Conservation (phyloP, 2,329 filamentous ascomycete species). For the Truncatella angustata region DNA sequence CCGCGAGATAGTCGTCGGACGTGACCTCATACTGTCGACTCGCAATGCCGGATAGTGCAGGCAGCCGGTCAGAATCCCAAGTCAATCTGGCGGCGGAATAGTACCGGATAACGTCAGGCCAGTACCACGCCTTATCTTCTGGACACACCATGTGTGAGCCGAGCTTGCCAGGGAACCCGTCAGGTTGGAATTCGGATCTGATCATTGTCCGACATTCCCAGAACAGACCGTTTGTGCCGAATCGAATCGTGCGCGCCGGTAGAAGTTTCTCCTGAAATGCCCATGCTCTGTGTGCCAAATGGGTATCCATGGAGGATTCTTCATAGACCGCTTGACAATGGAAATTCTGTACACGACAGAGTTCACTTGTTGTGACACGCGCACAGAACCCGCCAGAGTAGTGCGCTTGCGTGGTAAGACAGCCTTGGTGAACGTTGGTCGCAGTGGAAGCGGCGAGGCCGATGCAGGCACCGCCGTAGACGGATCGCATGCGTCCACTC, state of each 20-base stretch:
- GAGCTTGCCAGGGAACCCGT: not conserved
- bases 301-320: not conserved
- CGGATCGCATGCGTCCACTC: not conserved
- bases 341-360: not conserved
- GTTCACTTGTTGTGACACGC: not conserved
- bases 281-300: not conserved
- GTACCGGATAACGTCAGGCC: not conserved
- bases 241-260: not conserved
- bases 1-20: not conserved
- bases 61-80: not conserved
- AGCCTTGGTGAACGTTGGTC: not conserved
- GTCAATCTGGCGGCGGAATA: not conserved
- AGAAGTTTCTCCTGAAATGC: slow-evolving; percentile 1
- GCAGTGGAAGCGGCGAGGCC: not conserved
- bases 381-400: not conserved
- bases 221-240: not conserved
- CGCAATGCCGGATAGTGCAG: slow-evolving; percentile 3
- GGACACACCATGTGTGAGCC: not conserved
- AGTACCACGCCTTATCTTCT: not conserved
- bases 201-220: not conserved
- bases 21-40: not conserved
- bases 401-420: not conserved
- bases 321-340: not conserved
- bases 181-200: not conserved
- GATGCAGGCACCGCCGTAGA: not conserved